Percentiles rank a stretch among this genome's conserved stretches.
phyloP scores from a whole-genome alignment of 164 flowering plant species.

The Cinnamomum micranthum region DNA sequence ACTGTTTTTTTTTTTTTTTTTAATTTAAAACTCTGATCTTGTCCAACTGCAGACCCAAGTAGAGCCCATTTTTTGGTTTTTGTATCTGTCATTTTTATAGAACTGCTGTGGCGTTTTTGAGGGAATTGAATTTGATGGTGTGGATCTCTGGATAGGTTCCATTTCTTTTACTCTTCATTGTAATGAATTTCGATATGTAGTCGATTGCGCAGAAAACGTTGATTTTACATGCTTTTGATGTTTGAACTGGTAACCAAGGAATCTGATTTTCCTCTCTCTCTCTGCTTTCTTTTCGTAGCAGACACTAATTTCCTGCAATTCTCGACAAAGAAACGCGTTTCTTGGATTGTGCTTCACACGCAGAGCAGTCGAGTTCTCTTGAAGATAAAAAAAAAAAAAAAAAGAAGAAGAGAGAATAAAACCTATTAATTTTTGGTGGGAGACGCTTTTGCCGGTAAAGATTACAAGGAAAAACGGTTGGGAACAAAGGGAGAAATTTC shows the following conservation, averaged over 20 bases:
- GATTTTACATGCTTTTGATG: not conserved
- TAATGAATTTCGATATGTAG: too few species aligned
- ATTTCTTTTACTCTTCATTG: too few species aligned
- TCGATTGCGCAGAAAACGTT: not conserved
- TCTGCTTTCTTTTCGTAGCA: not conserved
- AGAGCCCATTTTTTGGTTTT: too few species aligned
- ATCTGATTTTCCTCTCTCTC: not conserved
- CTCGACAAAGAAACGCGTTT: not conserved
- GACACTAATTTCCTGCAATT: not conserved
- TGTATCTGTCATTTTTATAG: too few species aligned
- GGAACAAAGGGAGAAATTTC: not conserved
- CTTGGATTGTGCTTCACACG: constrained; percentile 2
- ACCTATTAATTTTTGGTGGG: not conserved
- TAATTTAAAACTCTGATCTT: not conserved
- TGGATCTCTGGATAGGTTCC: too few species aligned
- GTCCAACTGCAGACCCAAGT: not conserved
- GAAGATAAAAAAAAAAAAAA: not conserved
- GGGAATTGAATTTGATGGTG: too few species aligned
- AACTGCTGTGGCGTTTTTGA: too few species aligned
- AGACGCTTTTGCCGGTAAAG: not conserved
- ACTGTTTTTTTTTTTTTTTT: not conserved
- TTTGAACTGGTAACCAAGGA: not conserved
- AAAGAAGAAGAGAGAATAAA: not conserved
- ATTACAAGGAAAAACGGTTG: not conserved
- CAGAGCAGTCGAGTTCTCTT: not conserved